phyloP scores from a whole-genome alignment of 2,329 filamentous ascomycete species.

The Sporothrix phasma region DNA sequence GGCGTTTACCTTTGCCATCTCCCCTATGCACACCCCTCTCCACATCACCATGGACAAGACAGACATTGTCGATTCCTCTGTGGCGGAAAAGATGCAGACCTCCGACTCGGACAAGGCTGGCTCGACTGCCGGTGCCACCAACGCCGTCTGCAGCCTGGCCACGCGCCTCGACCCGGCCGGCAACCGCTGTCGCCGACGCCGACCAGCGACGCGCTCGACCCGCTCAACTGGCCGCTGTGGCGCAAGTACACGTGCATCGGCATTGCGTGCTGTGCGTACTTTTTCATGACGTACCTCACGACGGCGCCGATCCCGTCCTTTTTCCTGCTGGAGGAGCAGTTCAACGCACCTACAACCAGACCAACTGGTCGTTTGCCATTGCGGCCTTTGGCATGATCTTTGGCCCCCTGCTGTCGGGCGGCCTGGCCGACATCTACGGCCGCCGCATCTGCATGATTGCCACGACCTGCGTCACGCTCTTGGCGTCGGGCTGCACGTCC shows the following conservation, averaged over 20 bases:
- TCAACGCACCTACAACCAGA: conserved; percentile 26
- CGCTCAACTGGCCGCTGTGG: conserved; percentile 41
- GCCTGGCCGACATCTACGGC: conserved; percentile 38
- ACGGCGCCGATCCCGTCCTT: conserved; percentile 48
- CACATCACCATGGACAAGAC: not conserved
- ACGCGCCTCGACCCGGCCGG: conserved; percentile 10
- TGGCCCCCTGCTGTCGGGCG: conserved; percentile 29
- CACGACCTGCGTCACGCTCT: conserved; percentile 27
- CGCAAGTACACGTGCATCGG: conserved; percentile 40
- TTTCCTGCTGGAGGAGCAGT: conserved; percentile 37
- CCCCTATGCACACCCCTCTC: not conserved
- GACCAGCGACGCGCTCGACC: conserved; percentile 32
- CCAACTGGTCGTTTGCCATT: conserved; percentile 33
- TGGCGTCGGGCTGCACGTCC: conserved; percentile 27
- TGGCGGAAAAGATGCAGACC: not conserved
- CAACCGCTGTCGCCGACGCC: conserved; percentile 10
- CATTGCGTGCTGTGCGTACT: conserved; percentile 46
- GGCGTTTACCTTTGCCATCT: not conserved
- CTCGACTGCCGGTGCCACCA: not conserved
- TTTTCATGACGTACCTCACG: conserved; percentile 49
- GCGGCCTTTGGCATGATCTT: conserved; percentile 39
- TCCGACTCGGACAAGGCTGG: not conserved
- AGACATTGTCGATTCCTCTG: not conserved
- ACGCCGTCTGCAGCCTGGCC: not conserved
- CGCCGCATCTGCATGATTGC: conserved; percentile 40